Percentiles rank a stretch among this genome's conserved stretches.
phyloP scores from a whole-genome alignment of 176 grass and related monocot genomes.

The Tillandsia leiboldiana region DNA sequence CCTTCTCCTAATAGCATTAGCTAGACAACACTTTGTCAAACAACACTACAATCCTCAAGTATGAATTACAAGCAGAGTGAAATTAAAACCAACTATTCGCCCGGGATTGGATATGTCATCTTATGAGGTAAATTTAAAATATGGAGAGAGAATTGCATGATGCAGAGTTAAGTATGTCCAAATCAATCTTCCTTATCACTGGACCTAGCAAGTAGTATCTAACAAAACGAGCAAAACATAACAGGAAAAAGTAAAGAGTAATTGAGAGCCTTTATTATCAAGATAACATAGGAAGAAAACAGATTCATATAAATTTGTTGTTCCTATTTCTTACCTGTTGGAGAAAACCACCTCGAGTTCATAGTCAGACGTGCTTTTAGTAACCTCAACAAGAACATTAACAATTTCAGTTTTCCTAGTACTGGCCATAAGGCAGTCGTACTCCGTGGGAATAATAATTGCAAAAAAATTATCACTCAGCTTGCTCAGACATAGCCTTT shows the following conservation, averaged over 20 bases:
- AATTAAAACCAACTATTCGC: neutral
- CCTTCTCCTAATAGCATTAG: too few species aligned
- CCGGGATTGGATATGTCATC: neutral
- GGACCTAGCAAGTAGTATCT: neutral
- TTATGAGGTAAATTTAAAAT: neutral
- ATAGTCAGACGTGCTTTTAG: slow-evolving; percentile 68
- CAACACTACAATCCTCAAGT: neutral
- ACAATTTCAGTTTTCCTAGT: slow-evolving; percentile 82
- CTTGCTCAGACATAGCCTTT: slow-evolving; percentile 67
- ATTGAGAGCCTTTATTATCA: neutral
- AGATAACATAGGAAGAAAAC: neutral
- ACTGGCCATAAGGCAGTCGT: slow-evolving; percentile 78
- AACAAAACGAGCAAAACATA: neutral
- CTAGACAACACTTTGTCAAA: too few species aligned
- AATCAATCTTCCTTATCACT: too few species aligned
- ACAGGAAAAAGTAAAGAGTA: neutral
- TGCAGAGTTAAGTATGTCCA: too few species aligned
- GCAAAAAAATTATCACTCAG: slow-evolving; percentile 78
- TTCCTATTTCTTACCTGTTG: slow-evolving; percentile 43
- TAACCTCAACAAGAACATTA: slow-evolving; percentile 57
- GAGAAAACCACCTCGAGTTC: slow-evolving; percentile 74
- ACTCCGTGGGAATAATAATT: slow-evolving; percentile 79
- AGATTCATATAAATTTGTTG: neutral
- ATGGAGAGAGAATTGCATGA: neutral
- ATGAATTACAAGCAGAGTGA: neutral